Base-by-base conservation (phyloP, 116 monocot genomes). In the Phalaenopsis hybrid region DNA sequence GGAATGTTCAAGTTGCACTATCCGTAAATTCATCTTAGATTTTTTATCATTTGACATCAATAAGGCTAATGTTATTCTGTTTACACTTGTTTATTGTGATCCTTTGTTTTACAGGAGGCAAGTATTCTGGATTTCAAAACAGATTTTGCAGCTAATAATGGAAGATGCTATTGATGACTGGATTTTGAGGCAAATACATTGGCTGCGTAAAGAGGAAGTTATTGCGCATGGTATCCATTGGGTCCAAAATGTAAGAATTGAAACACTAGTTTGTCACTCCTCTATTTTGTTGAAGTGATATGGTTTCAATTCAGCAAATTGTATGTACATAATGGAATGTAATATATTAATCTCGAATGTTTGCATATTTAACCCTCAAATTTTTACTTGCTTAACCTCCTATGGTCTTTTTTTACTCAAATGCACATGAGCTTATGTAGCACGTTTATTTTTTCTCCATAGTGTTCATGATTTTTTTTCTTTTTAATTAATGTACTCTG, bases 141-240 rank as follows among this genome's bases (percentile, higher is more conserved):
- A 99, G 76, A 90, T 95, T 85, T 86, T 99, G 79, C 98, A 99
- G 82, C 81, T 99, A 80, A 90, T 99, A 80, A 99, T 99, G 98
- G 95, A 95, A 86, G 95, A 99, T 89, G 95, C 95, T 25, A 92
- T 99, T 77, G 95, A 99, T 91, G 98, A 93, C 81, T 99, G 93
- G 95, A 89, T 99, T 76, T 45, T 93, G 67, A 90, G 95, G 72
- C 92, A 95, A 78, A 93, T 99, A 44, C 85, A 87, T 92, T 92
- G 76, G 83, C 95, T 95, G 45, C 87, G 98, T 44, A 92, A 85
- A 31, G 95, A 90, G 76, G 90, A 92, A 79, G 81, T 94, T 59
- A 81, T 99, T 86, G 92, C 93, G 33, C 83, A 88, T 83, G 93
- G 87, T 12, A 99, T 99, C 43, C 89, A 77, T 51, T 95, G 95